A percentile compares a stretch with the other conserved stretches of the same genome.
Evolutionary conservation across 768 basidiomycete genomes (phyloP).

Genomic region (Cyclocybe cylindracea): DNA sequence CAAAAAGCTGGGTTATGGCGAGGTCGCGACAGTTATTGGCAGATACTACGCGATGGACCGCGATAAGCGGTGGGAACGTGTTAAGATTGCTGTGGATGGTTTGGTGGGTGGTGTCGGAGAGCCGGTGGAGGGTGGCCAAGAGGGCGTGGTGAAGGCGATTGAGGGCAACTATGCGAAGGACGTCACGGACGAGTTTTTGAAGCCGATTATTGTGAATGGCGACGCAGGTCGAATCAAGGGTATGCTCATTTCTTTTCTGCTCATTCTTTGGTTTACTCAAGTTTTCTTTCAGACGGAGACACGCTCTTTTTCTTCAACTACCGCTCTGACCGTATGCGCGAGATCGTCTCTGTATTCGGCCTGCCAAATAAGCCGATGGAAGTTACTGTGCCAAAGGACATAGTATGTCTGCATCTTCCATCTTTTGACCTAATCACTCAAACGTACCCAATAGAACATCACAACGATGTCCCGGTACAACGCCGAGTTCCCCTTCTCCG

Average conservation of each 20-base stretch:
- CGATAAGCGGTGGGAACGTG: conserved; percentile 94
- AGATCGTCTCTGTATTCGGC: conserved; percentile 83
- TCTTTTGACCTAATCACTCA: not conserved
- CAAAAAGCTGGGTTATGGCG: conserved; percentile 73
- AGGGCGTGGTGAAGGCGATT: conserved; percentile 65
- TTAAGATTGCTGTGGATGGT: conserved; percentile 88
- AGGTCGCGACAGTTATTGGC: conserved; percentile 83
- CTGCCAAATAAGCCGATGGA: conserved; percentile 84
- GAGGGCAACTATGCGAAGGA: conserved; percentile 81
- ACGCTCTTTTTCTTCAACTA: conserved; percentile 98
- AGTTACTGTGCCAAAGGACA: conserved; percentile 73
- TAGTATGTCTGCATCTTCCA: conserved; percentile 48
- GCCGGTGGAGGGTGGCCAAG: conserved; percentile 44
- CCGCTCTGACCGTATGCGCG: conserved; percentile 94
- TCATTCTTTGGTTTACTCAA: not conserved
- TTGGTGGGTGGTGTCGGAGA: conserved; percentile 73
- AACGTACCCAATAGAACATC: conserved; percentile 54
- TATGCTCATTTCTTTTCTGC: conserved; percentile 28
- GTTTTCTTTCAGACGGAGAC: conserved; percentile 60
- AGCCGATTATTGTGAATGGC: conserved; percentile 88
- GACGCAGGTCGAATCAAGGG: conserved; percentile 81
- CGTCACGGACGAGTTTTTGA: conserved; percentile 93
- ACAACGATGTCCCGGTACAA: conserved; percentile 96
- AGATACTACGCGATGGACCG: conserved; percentile 98
- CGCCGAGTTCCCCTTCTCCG: conserved; percentile 82